Percentiles rank a stretch among this genome's conserved stretches.
These are phyloP conservation scores for Pseudohalonectria lignicola DNA, from an alignment of 2,329 filamentous ascomycete species.

Conservation along the genomic window DNA sequence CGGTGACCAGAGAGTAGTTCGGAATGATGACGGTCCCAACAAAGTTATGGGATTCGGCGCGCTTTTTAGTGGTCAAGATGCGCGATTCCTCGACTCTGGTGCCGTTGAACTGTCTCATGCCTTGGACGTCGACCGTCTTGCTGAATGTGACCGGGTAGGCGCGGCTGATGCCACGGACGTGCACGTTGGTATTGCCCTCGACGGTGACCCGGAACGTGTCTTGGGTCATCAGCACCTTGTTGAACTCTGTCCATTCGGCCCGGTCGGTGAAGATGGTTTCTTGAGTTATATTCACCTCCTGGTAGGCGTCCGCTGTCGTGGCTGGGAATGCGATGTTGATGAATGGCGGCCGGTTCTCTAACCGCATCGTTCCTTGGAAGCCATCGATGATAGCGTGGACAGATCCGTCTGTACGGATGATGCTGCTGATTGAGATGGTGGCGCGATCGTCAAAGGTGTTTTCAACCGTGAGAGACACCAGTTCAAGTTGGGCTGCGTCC, in stretches of 20 bases:
- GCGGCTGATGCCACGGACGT: slow-evolving; percentile 35
- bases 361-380: slow-evolving; percentile 43
- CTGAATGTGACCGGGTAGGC: slow-evolving; percentile 41
- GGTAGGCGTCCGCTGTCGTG: slow-evolving; percentile 34
- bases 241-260: slow-evolving; percentile 41
- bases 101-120: slow-evolving; percentile 44
- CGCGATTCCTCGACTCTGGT: slow-evolving; percentile 38
- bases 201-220: slow-evolving; percentile 39
- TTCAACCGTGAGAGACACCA: slow-evolving; percentile 38
- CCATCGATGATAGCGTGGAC: slow-evolving; percentile 38
- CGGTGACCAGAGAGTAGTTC: slow-evolving; percentile 52
- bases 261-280: slow-evolving; percentile 31
- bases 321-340: slow-evolving; percentile 38
- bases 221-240: slow-evolving; percentile 39
- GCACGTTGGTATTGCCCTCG: slow-evolving; percentile 38
- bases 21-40: slow-evolving; percentile 47
- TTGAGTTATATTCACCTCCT: slow-evolving; percentile 42
- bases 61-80: slow-evolving; percentile 32
- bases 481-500: slow-evolving; percentile 37
- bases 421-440: slow-evolving; percentile 43
- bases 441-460: slow-evolving; percentile 30
- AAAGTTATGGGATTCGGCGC: slow-evolving; percentile 41
- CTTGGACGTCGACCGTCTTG: slow-evolving; percentile 40
- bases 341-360: slow-evolving; percentile 39
- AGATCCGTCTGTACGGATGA: slow-evolving; percentile 38